Evolutionary conservation across 257 asterid genomes (phyloP), one percentile per base, ranked within the genome.

Genomic region (Solanum acaule): DNA sequence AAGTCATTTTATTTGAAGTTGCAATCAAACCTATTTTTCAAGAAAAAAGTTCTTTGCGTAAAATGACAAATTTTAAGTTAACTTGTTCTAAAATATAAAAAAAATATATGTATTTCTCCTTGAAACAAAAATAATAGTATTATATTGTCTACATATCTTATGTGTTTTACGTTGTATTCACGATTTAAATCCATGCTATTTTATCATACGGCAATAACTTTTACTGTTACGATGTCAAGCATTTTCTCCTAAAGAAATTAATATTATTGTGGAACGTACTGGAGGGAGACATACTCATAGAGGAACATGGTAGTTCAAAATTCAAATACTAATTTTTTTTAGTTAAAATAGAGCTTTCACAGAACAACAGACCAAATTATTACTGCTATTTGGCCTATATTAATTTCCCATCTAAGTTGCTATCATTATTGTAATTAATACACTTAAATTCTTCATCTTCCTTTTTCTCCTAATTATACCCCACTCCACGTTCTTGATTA

Each of bases 271-370:
- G 85, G 38, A 52, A 25, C 38, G 84, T 78, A 78, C 37, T 31
- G 16, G 63, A 79, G 65, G 85, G 16, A 79, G 65, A 79, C 85
- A 79, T 82, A 82, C 86, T 82, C 18, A 82, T 49, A 29, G 70
- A 46, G 44, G 68, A 49, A 49, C 86, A 82, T 82, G 86, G 86
- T 10, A 12, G 84, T 77, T 77, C 84, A 44, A 86, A 59, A 10
- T 79, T 78, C 61, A n/a, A 46, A 18, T 9, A 22, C 70, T 12
- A 82, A 12, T n/a, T 49, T 29, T 23, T 49, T 29, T 76, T 37
- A n/a, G 90, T 87, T 90, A 67, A 25, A 88, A 88, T 72, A 87
- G 49, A 71, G 88, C 89, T 90, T 85, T 90, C 91, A 61, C 6
- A 46, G 46, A 82, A 79, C 86, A 90, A 86, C 86, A 31, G 89